Conservation (phyloP, 192 early-diverging fungal genomes). For the Backusella liffmaniae region DNA sequence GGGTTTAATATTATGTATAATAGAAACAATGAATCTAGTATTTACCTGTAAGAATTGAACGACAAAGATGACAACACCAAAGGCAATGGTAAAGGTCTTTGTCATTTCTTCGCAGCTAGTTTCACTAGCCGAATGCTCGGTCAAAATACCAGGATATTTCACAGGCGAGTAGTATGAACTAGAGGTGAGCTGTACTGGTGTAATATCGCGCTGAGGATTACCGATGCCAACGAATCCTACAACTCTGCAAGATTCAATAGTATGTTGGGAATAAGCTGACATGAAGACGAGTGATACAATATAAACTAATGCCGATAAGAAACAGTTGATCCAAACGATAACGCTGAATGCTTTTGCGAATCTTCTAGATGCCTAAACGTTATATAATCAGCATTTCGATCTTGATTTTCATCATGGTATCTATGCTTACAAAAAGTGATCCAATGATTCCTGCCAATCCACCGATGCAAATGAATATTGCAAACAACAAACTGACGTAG, state of each 20-base stretch:
- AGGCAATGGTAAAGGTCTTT: constrained; percentile 23
- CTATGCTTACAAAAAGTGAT: constrained; percentile 28
- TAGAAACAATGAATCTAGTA: background rate
- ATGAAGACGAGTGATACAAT: constrained; percentile 29
- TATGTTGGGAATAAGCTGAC: constrained; percentile 14
- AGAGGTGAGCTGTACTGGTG: constrained; percentile 8
- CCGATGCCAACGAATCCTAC: constrained; percentile 28
- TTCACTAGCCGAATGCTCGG: constrained; percentile 16
- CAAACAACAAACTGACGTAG: constrained; percentile 25
- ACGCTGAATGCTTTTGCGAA: constrained; percentile 37
- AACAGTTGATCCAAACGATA: constrained; percentile 31
- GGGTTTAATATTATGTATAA: background rate
- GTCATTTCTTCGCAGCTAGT: constrained; percentile 15
- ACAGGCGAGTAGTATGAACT: constrained; percentile 29
- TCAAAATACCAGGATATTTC: constrained; percentile 33
- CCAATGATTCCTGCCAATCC: constrained; percentile 33
- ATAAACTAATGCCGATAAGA: constrained; percentile 32
- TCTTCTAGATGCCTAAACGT: constrained; percentile 29
- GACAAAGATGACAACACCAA: constrained; percentile 25
- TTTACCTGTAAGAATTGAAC: constrained; percentile 36
- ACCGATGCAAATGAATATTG: constrained; percentile 28
- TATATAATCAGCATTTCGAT: background rate
- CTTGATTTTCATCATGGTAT: background rate
- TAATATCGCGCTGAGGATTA: constrained; percentile 19
- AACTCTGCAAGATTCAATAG: constrained; percentile 21